Base-by-base conservation (phyloP, 1,284 basidiomycete species). In the Gymnopus androsaceus region DNA sequence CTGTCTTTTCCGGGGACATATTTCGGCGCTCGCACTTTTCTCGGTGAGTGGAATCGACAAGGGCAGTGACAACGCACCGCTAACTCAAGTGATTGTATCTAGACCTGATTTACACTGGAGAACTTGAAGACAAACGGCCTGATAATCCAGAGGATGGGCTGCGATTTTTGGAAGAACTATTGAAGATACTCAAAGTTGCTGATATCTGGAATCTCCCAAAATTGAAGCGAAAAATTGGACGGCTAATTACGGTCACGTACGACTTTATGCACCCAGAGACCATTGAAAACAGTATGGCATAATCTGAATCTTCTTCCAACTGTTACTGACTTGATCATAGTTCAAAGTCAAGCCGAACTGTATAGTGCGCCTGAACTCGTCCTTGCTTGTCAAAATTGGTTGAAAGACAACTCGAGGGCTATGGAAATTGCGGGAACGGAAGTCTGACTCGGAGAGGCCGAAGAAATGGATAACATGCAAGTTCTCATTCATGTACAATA, bases 181-280 rank as follows among this genome's bases (percentile, higher is more conserved):
- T 53, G 12, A 19, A 53, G 23, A 44, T 53, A 41, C 21, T 53
- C 23, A 15, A 25, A 17, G 17, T 53, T 12, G 23, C 42, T 36
- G 41, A 53, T 21, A 34, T 19, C 12, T 53, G 51, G 51, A 19
- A 45, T 34, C 41, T 53, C n/a, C 51, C 51, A 9, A n/a, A 19
- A 14, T 34, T 53, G 21, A 53, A 42, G 33, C 44, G 17, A 27
- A 53, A 45, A 25, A 4, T 53, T 11, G 31, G 30, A 1, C 45
- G 51, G 51, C 15, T 53, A 1, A 53, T 53, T 27, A 44, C 51
- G 4, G 15, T 31, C 8, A 53, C 44, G 9, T 53, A 44, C 14
- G n/a, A 7, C 8, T 53, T 53, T 11, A 53, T 53, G n/a, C 41
- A 53, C 14, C 51, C 41, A 7, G 51, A 53, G 11, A 53, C 51